Evolutionary conservation across 352 stramenopile genomes (phyloP).

Genomic region (Aphanomyces stellatus): DNA sequence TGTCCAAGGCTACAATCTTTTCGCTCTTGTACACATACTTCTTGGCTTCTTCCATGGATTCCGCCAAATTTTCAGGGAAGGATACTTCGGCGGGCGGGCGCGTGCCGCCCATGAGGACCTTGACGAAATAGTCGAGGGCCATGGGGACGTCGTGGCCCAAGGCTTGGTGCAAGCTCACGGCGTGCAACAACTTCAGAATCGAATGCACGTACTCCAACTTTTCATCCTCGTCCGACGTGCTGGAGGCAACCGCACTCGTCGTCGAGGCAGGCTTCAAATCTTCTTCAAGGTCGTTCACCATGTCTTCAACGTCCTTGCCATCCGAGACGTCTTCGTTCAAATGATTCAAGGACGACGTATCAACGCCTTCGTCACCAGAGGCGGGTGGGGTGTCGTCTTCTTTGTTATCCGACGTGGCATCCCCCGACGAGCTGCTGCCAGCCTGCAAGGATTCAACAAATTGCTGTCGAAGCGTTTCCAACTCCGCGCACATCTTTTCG

Average conservation of each 20-base stretch:
- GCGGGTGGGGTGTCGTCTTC: background rate
- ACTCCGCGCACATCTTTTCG: slow-evolving; percentile 65
- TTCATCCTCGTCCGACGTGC: slow-evolving; percentile 15
- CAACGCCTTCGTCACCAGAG: slow-evolving; percentile 18
- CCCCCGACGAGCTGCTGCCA: slow-evolving; percentile 27
- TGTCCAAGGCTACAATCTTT: slow-evolving; percentile 65
- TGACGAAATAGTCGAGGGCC: slow-evolving; percentile 78
- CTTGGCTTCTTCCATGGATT: slow-evolving; percentile 69
- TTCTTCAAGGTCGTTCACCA: slow-evolving; percentile 10
- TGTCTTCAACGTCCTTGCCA: background rate
- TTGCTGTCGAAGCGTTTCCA: slow-evolving; percentile 67
- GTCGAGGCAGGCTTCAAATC: slow-evolving; percentile 10
- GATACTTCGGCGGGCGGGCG: slow-evolving; percentile 62
- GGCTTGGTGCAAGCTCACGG: slow-evolving; percentile 64
- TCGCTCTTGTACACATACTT: slow-evolving; percentile 57
- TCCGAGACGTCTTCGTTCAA: background rate
- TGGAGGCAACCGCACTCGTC: no score
- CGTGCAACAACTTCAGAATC: slow-evolving; percentile 67
- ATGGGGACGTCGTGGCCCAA: slow-evolving; percentile 67
- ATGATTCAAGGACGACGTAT: slow-evolving; percentile 5
- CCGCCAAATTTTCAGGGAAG: slow-evolving; percentile 67
- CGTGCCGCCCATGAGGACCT: slow-evolving; percentile 74
- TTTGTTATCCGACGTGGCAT: background rate
- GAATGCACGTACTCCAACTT: slow-evolving; percentile 50
- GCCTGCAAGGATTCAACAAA: slow-evolving; percentile 43